Percentiles rank a stretch among this genome's conserved stretches.
These are phyloP conservation scores for Rhizoctonia solani DNA, from an alignment of 1,284 basidiomycete species.

Conservation along the genomic window DNA sequence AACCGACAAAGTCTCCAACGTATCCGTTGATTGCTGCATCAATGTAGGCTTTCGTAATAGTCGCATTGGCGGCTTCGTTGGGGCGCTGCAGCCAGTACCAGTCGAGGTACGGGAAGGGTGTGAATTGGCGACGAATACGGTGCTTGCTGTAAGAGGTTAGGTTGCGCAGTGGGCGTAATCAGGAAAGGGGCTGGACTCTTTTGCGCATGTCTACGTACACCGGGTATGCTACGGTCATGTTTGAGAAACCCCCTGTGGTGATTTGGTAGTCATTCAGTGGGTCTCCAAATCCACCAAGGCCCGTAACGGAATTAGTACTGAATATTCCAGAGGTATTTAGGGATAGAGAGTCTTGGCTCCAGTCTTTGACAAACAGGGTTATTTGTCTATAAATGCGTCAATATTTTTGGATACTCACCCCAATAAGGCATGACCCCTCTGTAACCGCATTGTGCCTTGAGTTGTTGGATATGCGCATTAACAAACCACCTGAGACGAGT, in stretches of 20 bases:
- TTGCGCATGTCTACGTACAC: constrained; percentile 6
- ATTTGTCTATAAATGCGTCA: background rate
- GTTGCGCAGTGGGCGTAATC: background rate
- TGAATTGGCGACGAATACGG: constrained; percentile 17
- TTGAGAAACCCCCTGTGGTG: constrained; percentile 27
- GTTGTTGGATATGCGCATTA: constrained; percentile 17
- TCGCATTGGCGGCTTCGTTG: constrained; percentile 27
- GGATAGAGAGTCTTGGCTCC: constrained; percentile 11
- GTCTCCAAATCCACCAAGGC: constrained; percentile 29
- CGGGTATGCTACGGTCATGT: constrained; percentile 21
- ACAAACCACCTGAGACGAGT: constrained; percentile 23
- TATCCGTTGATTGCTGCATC: constrained; percentile 31
- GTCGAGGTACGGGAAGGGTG: constrained; percentile 23
- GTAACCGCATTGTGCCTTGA: constrained; percentile 29
- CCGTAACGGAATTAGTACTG: background rate
- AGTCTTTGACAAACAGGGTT: constrained; percentile 7
- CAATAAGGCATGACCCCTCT: constrained; percentile 28
- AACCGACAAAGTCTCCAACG: constrained; percentile 29
- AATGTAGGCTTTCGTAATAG: constrained; percentile 26
- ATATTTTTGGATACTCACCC: constrained; percentile 13
- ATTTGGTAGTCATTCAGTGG: constrained; percentile 26
- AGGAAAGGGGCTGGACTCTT: background rate
- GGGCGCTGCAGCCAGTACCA: constrained; percentile 31
- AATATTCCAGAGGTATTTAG: constrained; percentile 22
- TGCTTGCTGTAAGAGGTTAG: background rate